A percentile compares a stretch with the other conserved stretches of the same genome.
Evolutionary conservation across 2,329 filamentous ascomycete genomes (phyloP).

Genomic region (Ophiocordyceps unilateralis): DNA sequence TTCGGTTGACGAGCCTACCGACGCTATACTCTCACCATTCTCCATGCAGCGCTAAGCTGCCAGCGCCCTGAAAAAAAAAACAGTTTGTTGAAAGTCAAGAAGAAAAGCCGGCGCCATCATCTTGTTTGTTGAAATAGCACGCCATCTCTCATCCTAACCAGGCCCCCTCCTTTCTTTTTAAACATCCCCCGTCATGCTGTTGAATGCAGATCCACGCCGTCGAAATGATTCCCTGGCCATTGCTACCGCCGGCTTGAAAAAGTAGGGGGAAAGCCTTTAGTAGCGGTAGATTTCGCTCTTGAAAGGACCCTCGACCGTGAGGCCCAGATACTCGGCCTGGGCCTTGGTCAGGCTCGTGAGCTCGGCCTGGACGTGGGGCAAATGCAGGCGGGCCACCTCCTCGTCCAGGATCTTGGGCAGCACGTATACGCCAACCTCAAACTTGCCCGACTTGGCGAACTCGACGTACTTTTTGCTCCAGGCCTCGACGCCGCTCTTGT

Average conservation of each 20-base stretch:
- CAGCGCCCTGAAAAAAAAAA: neutral
- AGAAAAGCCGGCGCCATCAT: neutral
- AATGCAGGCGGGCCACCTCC: constrained; percentile 90
- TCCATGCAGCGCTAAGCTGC: neutral
- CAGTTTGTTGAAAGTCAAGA: neutral
- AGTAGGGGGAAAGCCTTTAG: constrained; percentile 20
- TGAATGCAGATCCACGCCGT: neutral
- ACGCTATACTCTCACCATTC: constrained; percentile 1
- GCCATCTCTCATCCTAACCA: neutral
- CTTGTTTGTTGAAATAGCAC: neutral
- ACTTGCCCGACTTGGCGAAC: constrained; percentile 84
- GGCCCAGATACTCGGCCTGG: constrained; percentile 89
- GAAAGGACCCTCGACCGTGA: constrained; percentile 77
- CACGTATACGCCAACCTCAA: constrained; percentile 80
- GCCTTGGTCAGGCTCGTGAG: constrained; percentile 68
- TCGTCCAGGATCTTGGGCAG: constrained; percentile 97
- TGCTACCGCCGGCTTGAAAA: constrained; percentile 9
- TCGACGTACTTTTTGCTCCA: constrained; percentile 92
- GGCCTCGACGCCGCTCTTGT: constrained; percentile 73
- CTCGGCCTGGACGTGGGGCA: constrained; percentile 87
- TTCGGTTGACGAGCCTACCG: constrained; percentile 27
- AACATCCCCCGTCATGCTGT: neutral
- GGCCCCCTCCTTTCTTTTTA: neutral
- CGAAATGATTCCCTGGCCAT: neutral
- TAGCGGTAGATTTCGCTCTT: constrained; percentile 66